phyloP scores from a whole-genome alignment of 106 monocot species.

The Dactylorhiza incarnata region DNA sequence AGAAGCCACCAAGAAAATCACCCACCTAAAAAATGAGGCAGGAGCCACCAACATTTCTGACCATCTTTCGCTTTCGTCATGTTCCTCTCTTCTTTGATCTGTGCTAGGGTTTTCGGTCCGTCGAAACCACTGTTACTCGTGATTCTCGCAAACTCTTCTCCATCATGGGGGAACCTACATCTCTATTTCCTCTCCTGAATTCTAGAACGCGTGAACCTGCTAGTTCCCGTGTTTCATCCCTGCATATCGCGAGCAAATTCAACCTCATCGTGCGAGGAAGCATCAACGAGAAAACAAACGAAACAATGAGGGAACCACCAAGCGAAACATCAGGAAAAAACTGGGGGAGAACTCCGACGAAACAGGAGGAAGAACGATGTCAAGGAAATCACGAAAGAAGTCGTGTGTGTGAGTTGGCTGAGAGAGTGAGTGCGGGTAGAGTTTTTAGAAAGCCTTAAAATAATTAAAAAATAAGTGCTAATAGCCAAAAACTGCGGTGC shows the following conservation, averaged over 20 bases:
- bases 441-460: too few relatives aligned
- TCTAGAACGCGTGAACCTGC: conserved; percentile 9
- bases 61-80: conserved; percentile 6
- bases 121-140: conserved; percentile 15
- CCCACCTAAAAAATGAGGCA: too few relatives aligned
- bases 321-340: too few relatives aligned
- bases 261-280: neutral
- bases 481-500: too few relatives aligned
- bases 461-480: too few relatives aligned
- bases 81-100: conserved; percentile 49
- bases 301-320: too few relatives aligned
- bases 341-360: too few relatives aligned
- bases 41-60: neutral
- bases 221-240: conserved; percentile 1
- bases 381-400: too few relatives aligned
- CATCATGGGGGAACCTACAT: neutral
- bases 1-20: too few relatives aligned
- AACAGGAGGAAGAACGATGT: too few relatives aligned
- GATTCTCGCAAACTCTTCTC: neutral
- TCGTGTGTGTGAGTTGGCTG: too few relatives aligned
- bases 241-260: conserved; percentile 1
- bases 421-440: too few relatives aligned
- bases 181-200: conserved; percentile 19
- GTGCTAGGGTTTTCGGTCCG: conserved; percentile 40
- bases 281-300: neutral